Evolutionary conservation across 345 rosid genomes (phyloP).

Genomic region (Mallotus nudiflorus): DNA sequence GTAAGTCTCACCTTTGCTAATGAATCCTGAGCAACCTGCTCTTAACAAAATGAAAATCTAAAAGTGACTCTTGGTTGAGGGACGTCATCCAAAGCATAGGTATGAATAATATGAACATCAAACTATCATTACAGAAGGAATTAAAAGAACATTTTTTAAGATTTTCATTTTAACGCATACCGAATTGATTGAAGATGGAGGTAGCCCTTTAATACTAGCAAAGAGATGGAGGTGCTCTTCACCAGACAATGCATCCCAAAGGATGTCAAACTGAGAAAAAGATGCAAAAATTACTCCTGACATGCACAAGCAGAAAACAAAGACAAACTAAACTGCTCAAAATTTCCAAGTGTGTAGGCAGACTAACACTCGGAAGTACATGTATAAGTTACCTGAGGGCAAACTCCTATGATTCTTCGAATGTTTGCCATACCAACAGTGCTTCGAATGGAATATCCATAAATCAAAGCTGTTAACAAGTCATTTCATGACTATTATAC

Average conservation of each 20-base stretch:
- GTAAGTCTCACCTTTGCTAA: conserved; percentile 69
- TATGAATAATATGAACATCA: not conserved
- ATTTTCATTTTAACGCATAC: conserved; percentile 38
- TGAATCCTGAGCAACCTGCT: conserved; percentile 64
- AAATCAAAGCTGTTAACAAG: conserved; percentile 61
- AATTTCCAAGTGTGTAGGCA: not conserved
- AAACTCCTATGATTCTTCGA: conserved; percentile 74
- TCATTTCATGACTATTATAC: conserved; percentile 7
- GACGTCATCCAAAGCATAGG: conserved; percentile 4
- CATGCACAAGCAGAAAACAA: not conserved
- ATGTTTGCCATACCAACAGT: conserved; percentile 86
- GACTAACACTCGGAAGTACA: not conserved
- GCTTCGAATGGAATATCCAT: conserved; percentile 72
- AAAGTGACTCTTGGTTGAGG: not conserved
- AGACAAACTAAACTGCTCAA: not conserved
- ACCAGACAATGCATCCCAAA: conserved; percentile 88
- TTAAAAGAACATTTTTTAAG: not conserved
- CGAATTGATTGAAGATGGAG: conserved; percentile 51
- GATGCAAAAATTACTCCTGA: conserved; percentile 16
- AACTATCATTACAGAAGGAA: conserved; percentile 2
- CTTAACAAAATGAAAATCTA: not conserved
- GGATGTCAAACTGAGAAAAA: conserved; percentile 72
- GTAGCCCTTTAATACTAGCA: conserved; percentile 78
- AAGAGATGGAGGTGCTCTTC: conserved; percentile 85
- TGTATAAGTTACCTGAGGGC: conserved; percentile 71